phyloP scores from a whole-genome alignment of 129 eudicot genomes.

The Ambrosia trifida region DNA sequence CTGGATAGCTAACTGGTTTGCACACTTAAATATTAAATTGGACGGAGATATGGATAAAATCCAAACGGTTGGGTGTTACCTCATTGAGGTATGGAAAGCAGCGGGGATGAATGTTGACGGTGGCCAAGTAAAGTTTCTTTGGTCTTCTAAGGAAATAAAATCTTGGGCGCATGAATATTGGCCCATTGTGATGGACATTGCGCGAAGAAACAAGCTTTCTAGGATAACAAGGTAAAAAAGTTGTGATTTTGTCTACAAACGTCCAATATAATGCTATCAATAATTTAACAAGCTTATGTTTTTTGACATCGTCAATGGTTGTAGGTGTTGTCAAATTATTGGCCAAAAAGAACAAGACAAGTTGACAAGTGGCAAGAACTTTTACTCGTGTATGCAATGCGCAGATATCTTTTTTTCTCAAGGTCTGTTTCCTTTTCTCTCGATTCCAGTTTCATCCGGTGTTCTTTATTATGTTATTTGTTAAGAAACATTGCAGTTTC shows the following conservation, averaged over 20 bases:
- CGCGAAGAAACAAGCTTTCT: slow-evolving; percentile 48
- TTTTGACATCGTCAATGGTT: too few species aligned
- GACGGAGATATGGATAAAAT: too few species aligned
- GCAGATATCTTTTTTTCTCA: slow-evolving; percentile 77
- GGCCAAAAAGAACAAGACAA: slow-evolving; percentile 45
- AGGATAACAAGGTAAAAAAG: slow-evolving; percentile 45
- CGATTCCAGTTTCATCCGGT: too few species aligned
- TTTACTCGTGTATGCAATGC: slow-evolving; percentile 87
- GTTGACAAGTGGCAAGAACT: slow-evolving; percentile 66
- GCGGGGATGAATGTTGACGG: slow-evolving; percentile 60
- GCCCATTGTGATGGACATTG: slow-evolving; percentile 73
- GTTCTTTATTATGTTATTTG: too few species aligned
- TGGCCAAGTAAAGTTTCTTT: slow-evolving; percentile 55
- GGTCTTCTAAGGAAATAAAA: slow-evolving; percentile 71
- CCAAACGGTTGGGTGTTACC: too few species aligned
- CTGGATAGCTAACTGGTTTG: too few species aligned
- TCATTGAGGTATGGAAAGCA: slow-evolving; percentile 81
- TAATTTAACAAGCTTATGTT: too few species aligned
- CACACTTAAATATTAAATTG: too few species aligned
- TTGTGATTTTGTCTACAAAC: too few species aligned
- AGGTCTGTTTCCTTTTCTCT: slow-evolving; percentile 38
- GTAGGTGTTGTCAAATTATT: slow-evolving; percentile 45
- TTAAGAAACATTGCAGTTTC: too few species aligned
- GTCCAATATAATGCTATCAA: too few species aligned
- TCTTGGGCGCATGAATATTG: slow-evolving; percentile 64